A percentile compares a stretch with the other conserved stretches of the same genome.
phyloP scores from a whole-genome alignment of 129 eudicot genomes.

The Saposhnikovia divaricata region DNA sequence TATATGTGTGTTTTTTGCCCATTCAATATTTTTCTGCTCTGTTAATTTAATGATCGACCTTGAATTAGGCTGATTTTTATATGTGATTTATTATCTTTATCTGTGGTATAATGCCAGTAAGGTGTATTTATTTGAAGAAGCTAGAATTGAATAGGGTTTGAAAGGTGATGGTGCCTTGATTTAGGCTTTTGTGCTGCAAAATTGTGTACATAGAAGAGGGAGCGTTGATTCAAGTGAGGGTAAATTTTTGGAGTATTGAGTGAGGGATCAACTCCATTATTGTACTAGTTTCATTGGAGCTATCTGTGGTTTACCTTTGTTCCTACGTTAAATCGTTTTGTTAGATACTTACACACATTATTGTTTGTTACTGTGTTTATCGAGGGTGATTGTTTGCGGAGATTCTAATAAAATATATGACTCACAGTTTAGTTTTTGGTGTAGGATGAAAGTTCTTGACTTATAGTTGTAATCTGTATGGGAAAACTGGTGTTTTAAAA shows the following conservation, averaged over 20 bases:
- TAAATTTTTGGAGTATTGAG: background rate
- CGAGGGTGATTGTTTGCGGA: background rate
- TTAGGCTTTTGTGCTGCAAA: background rate
- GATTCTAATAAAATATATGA: background rate
- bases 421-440: background rate
- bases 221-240: background rate
- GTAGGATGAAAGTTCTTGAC: background rate
- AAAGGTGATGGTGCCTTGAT: background rate
- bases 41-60: background rate
- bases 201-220: background rate
- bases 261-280: background rate
- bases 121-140: background rate
- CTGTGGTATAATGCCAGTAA: background rate
- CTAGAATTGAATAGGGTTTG: background rate
- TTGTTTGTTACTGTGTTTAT: background rate
- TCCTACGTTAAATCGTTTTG: background rate
- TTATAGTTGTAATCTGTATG: background rate
- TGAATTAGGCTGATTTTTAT: background rate
- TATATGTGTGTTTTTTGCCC: background rate
- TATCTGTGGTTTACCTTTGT: background rate
- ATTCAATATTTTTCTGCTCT: background rate
- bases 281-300: background rate
- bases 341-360: too few relatives aligned
- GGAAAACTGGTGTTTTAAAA: background rate
- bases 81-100: background rate